These are phyloP conservation scores for Boletus reticulatus DNA, from an alignment of 768 basidiomycete species.

Conservation along the genomic window DNA sequence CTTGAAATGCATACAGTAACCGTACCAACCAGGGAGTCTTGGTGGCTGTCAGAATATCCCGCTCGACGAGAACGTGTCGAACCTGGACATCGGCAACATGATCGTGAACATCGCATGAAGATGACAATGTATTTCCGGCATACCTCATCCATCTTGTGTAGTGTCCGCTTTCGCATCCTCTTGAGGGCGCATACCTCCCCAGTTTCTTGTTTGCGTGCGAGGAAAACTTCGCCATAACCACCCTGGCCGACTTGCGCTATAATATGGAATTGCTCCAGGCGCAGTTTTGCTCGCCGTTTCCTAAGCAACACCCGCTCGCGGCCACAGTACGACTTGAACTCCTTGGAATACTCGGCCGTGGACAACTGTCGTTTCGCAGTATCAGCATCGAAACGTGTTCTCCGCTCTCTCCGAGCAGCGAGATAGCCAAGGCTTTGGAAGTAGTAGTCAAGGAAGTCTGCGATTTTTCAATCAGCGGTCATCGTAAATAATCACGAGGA, in stretches of 20 bases:
- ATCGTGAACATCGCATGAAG: neutral
- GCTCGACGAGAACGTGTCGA: constrained; percentile 96
- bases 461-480: constrained; percentile 7
- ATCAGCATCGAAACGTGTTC: constrained; percentile 79
- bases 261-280: constrained; percentile 95
- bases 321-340: constrained; percentile 91
- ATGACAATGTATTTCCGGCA: constrained; percentile 3
- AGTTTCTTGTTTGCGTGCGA: constrained; percentile 93
- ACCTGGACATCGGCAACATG: constrained; percentile 48
- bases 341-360: constrained; percentile 58
- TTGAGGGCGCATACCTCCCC: constrained; percentile 97
- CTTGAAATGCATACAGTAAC: constrained; percentile 96
- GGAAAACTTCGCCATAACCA: constrained; percentile 96
- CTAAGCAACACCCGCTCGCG: constrained; percentile 92
- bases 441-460: constrained; percentile 98
- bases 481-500: constrained; percentile 6
- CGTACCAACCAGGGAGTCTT: constrained; percentile 97
- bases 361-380: constrained; percentile 65
- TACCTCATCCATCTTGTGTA: constrained; percentile 99
- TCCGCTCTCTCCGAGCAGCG: constrained; percentile 79
- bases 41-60: constrained; percentile 95
- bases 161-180: constrained; percentile 92
- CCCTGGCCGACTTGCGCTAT: constrained; percentile 99
- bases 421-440: constrained; percentile 94
- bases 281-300: constrained; percentile 87